Evolutionary conservation across 1,284 basidiomycete genomes (phyloP).

Genomic region (Leccinum pachyderme): DNA sequence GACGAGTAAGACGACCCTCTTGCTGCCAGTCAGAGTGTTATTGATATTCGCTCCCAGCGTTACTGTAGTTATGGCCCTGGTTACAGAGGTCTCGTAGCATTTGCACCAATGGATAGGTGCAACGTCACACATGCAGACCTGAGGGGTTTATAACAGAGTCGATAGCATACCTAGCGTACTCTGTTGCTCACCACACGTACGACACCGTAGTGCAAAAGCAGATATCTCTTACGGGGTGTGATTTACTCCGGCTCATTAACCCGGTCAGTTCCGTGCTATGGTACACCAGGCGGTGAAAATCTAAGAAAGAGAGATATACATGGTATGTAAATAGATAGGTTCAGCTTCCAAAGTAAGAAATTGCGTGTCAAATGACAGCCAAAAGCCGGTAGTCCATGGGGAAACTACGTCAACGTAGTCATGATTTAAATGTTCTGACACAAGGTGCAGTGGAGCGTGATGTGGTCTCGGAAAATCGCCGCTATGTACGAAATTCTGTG

Average conservation of each 20-base stretch:
- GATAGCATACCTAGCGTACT: slow-evolving; percentile 4
- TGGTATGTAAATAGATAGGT: slow-evolving; percentile 20
- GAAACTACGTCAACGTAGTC: slow-evolving; percentile 9
- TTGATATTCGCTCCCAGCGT: slow-evolving; percentile 35
- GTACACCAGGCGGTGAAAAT: slow-evolving; percentile 31
- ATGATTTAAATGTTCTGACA: slow-evolving; percentile 78
- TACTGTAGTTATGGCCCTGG: slow-evolving; percentile 45
- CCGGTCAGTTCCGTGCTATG: slow-evolving; percentile 24
- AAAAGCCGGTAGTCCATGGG: slow-evolving; percentile 4
- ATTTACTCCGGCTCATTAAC: slow-evolving; percentile 9
- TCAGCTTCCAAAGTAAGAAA: slow-evolving; percentile 15
- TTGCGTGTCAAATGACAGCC: slow-evolving; percentile 7
- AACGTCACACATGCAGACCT: background rate
- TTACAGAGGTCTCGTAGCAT: slow-evolving; percentile 34
- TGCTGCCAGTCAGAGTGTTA: slow-evolving; percentile 14
- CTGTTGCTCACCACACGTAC: background rate
- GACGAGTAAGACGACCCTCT: slow-evolving; percentile 53
- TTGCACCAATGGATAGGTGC: background rate
- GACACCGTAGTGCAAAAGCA: background rate
- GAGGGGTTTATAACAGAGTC: background rate
- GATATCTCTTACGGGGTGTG: background rate
- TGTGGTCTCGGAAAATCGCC: slow-evolving; percentile 65
- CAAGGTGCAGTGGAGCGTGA: slow-evolving; percentile 67
- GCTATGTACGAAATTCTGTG: slow-evolving; percentile 40
- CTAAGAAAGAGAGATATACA: slow-evolving; percentile 27